These are phyloP conservation scores for Fusarium luffae DNA, from an alignment of 2,329 filamentous ascomycete species.

Conservation along the genomic window DNA sequence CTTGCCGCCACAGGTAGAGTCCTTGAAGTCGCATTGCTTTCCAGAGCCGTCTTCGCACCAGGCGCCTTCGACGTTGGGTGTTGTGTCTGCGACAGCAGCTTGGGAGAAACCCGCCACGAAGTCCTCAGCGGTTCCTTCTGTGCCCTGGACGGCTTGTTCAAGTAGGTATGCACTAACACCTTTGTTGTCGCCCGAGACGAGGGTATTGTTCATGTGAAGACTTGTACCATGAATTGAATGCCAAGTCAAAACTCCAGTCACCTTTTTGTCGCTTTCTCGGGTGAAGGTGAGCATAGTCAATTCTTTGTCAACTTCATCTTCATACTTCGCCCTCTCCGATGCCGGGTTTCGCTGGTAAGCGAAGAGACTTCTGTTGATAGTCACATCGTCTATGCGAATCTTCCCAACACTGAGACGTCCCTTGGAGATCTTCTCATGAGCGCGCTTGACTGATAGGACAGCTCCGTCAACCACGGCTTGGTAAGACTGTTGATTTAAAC, in stretches of 20 bases:
- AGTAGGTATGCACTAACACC: constrained; percentile 1
- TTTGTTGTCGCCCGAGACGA: constrained; percentile 5
- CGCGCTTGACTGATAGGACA: not conserved
- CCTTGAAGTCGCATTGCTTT: constrained; percentile 6
- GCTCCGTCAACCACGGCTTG: constrained; percentile 8
- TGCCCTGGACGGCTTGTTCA: not conserved
- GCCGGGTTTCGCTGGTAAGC: not conserved
- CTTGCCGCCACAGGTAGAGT: not conserved
- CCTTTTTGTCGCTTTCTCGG: not conserved
- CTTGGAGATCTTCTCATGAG: not conserved
- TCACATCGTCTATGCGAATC: constrained; percentile 6
- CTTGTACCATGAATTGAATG: constrained; percentile 1
- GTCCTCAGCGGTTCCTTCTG: not conserved
- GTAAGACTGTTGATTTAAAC: constrained; percentile 6
- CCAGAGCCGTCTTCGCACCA: constrained; percentile 17
- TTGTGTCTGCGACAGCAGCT: not conserved
- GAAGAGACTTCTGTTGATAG: constrained; percentile 13
- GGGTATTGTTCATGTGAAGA: constrained; percentile 12
- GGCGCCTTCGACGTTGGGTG: constrained; percentile 6
- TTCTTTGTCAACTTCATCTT: constrained; percentile 12
- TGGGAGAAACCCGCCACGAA: constrained; percentile 2
- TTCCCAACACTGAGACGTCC: constrained; percentile 10
- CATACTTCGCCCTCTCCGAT: not conserved
- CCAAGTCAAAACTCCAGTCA: not conserved
- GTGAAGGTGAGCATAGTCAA: constrained; percentile 17